Base-by-base conservation (phyloP, 495 filamentous ascomycete species). In the Penicillium pancosmium region DNA sequence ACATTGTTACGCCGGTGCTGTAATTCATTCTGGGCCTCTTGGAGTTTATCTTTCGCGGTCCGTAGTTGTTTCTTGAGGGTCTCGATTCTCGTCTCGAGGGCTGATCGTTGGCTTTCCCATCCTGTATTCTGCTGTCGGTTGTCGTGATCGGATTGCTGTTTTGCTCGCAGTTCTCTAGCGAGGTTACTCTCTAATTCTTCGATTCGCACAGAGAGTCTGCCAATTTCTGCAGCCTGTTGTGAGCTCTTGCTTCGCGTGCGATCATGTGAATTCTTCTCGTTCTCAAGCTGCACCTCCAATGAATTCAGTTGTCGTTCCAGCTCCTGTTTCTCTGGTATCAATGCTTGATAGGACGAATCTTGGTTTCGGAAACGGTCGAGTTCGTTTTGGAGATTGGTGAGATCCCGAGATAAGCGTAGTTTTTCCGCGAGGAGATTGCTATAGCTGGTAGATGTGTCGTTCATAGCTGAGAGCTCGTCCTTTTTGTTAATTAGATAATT, bases 401-500 rank as follows among this genome's bases (percentile, higher is more conserved):
- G 68, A 63, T 96, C 90, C 36, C 88, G 86, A 18, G 84, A 78
- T 18, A 97, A 78, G 1, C 84, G 81, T 10, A 89, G 73, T 65
- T 96, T 97, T 60, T 94, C 91, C 11, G 87, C 82, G 49, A 93
- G 76, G 5, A 92, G 50, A 50, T 88, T 89, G 33, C 86, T 82
- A 4, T 88, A 86, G 64, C 89, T 86, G 43, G 85, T 83, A 1
- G 84, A 82, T 35, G 86, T 76, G 57, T 74, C 73, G 56, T 83
- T 83, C 68, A 91, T 74, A 1, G 87, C 81, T 31, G 79, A 73
- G 15, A 93, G 73, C 70, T 96, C 89, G 34, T 82, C 83, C 88
- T 92, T 48, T n/a, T 16, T 33, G 4, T 15, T 33, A 50, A 55
- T 55, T 50, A 47, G 33, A 57, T 41, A 7, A 10, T 27, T 27